phyloP scores from a whole-genome alignment of 1,284 basidiomycete species.

The Cutaneotrichosporon sp. region DNA sequence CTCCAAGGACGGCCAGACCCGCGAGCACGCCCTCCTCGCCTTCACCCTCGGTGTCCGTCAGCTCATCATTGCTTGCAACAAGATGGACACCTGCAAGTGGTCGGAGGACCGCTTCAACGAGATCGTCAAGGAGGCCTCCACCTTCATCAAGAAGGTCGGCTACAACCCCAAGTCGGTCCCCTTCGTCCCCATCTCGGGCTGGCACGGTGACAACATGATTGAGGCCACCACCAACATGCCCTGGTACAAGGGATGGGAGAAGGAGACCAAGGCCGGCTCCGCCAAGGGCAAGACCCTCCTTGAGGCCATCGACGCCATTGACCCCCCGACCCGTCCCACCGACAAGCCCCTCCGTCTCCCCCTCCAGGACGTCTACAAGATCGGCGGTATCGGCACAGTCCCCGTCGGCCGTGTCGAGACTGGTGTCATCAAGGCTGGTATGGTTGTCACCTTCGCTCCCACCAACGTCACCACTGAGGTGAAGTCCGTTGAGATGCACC shows the following conservation, averaged over 20 bases:
- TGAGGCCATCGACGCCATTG: conserved; percentile 99
- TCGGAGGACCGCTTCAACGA: conserved; percentile 99
- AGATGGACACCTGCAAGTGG: conserved; percentile 60
- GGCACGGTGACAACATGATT: conserved; percentile 99
- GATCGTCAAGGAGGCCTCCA: conserved; percentile 98
- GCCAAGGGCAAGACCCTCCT: conserved; percentile 98
- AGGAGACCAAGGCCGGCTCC: conserved; percentile 88
- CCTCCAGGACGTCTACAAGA: conserved; percentile 99
- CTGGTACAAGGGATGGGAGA: conserved; percentile 99
- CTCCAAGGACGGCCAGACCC: conserved; percentile 99
- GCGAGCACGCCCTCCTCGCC: conserved; percentile 99
- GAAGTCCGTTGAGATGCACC: conserved; percentile 98
- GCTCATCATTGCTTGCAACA: conserved; percentile 99
- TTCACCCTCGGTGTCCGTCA: conserved; percentile 99
- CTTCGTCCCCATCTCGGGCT: conserved; percentile 99
- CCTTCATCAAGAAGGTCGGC: conserved; percentile 99
- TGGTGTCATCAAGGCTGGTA: conserved; percentile 99
- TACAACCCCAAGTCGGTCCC: conserved; percentile 99
- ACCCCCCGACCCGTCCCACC: conserved; percentile 91
- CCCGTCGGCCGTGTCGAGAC: conserved; percentile 99
- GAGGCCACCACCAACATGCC: conserved; percentile 96
- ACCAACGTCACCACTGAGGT: conserved; percentile 84
- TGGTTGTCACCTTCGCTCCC: conserved; percentile 97
- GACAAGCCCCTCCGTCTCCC: conserved; percentile 99
- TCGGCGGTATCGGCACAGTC: conserved; percentile 99